These are phyloP conservation scores for Citrus cavaleriei DNA, from an alignment of 345 rosid species.

Conservation along the genomic window DNA sequence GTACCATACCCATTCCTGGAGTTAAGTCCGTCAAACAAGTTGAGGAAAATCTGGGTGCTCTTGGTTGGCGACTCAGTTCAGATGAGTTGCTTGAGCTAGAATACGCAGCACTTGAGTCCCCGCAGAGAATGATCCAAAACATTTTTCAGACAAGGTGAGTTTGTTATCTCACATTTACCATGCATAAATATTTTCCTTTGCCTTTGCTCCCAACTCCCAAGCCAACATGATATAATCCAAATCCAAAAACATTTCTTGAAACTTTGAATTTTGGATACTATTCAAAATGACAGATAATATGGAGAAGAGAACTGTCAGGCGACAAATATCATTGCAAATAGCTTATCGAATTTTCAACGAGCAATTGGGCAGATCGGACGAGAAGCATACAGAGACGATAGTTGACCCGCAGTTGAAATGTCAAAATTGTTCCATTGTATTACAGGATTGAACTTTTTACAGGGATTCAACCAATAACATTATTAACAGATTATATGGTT, in stretches of 20 bases:
- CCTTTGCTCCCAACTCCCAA: neutral
- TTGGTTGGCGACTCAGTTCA: constrained; percentile 69
- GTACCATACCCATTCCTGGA: constrained; percentile 86
- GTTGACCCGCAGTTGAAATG: neutral
- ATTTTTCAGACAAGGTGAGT: constrained; percentile 69
- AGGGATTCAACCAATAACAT: neutral
- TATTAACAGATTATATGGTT: neutral
- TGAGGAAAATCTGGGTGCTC: constrained; percentile 80
- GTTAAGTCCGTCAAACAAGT: constrained; percentile 70
- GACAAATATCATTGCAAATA: neutral
- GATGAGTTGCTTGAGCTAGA: constrained; percentile 75
- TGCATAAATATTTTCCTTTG: neutral
- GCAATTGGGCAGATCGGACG: neutral
- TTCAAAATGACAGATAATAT: neutral
- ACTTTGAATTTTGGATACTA: neutral
- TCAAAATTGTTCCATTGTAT: neutral
- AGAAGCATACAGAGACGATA: neutral
- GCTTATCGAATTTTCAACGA: neutral
- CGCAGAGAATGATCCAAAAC: constrained; percentile 76
- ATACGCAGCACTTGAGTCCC: constrained; percentile 60
- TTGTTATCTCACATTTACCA: neutral
- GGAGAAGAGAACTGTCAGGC: neutral
- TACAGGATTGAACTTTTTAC: too few species aligned
- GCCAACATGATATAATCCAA: too few species aligned
- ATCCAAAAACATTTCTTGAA: neutral